Base-by-base conservation (phyloP, 306 rosid genomes). In the Quercus alba region DNA sequence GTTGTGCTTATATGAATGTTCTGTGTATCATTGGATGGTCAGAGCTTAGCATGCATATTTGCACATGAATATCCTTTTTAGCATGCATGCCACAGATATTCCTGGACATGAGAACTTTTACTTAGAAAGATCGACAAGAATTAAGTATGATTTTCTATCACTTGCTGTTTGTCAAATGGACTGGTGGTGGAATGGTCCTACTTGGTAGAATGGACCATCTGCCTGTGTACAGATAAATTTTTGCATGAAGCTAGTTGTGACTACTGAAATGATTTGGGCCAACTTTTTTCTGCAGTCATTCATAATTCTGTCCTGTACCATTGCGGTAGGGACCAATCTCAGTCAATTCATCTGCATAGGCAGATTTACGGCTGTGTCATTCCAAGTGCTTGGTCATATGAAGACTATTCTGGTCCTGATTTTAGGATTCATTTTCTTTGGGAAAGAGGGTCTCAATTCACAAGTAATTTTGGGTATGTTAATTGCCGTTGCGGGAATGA, bases 271-370 rank as follows among this genome's bases (percentile, higher is more conserved):
- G 68, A 79, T 72, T 75, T 71, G 80, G 66, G 77, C 49, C 61
- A 63, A 63, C 81, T 79, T 23, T 23, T 61, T 13, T 82, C 56
- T 84, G 93, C 92, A 90, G 95, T 18, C 85, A 56, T 90, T 93
- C 85, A 93, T 90, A 76, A 67, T 83, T 58, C 76, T 89, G 57
- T 93, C 94, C 19, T 93, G 96, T 92, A 75, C 80, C 19, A 93
- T 90, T 28, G 97, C 97, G 2, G 94, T 93, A 1, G 97, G 97
- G 58, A 91, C 95, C 78, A 93, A 93, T 88, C 94, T 90, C 56
- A 90, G 96, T 81, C 96, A 93, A 83, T 90, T 90, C 89, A 90
- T 93, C 81, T 93, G 97, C 82, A 93, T 93, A 23, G 97, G 96
- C 61, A 85, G 97, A 83, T 93, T 93, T 71, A 86, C 97, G 0